These are phyloP conservation scores for Claviceps humidiphila DNA, from an alignment of 2,329 filamentous ascomycete genomes.

Conservation along the genomic window DNA sequence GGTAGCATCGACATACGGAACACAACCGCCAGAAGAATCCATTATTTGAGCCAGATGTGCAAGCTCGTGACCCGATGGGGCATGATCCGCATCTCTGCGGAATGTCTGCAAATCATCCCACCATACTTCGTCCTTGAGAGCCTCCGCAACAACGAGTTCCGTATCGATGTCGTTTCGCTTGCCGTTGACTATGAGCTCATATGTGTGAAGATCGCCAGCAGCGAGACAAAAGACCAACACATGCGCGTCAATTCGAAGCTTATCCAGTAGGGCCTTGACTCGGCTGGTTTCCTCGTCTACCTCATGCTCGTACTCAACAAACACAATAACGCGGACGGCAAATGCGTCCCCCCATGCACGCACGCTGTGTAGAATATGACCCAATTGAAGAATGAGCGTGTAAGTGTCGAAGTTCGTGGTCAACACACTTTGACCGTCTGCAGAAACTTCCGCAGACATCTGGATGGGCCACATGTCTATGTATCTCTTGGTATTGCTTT, in stretches of 20 bases:
- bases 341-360: constrained; percentile 67
- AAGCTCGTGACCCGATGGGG: constrained; percentile 29
- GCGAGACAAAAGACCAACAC: constrained; percentile 74
- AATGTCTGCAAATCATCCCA: constrained; percentile 61
- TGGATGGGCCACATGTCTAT: constrained; percentile 89
- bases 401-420: constrained; percentile 89
- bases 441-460: constrained; percentile 72
- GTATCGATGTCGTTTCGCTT: constrained; percentile 39
- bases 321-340: constrained; percentile 64
- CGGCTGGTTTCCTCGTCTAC: constrained; percentile 64
- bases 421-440: constrained; percentile 52
- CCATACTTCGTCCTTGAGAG: constrained; percentile 63
- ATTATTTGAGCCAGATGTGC: constrained; percentile 30
- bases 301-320: constrained; percentile 79
- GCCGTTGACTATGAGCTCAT: constrained; percentile 69
- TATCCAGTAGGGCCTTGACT: constrained; percentile 62
- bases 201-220: constrained; percentile 56
- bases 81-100: constrained; percentile 26
- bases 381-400: constrained; percentile 72
- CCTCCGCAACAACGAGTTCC: constrained; percentile 48
- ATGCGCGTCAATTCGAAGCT: constrained; percentile 67
- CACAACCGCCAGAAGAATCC: constrained; percentile 30
- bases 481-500: constrained; percentile 54
- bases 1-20: constrained; percentile 23
- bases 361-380: constrained; percentile 72